Evolutionary conservation across 192 early-diverging fungal species (phyloP), one percentile per base, ranked within the genome.

Genomic region (Backusella morwellensis): DNA sequence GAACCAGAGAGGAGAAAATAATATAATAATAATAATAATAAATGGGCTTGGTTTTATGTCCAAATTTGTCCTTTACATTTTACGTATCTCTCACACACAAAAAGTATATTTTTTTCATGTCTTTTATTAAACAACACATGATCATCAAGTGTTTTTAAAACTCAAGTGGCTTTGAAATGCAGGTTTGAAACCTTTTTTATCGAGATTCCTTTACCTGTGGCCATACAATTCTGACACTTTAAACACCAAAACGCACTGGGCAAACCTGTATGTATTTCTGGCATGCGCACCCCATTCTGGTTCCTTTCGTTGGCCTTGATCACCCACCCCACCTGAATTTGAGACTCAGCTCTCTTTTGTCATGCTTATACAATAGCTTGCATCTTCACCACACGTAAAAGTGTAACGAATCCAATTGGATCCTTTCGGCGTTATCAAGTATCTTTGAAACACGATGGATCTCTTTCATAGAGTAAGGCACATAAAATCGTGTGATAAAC

Each of bases 401-500:
- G 90, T 71, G 73, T 92, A 91, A 54, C 91, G 90, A 32, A 79
- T 93, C 91, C 29, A 84, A 84, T 66, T 82, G 76, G 21, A 92
- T 87, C 68, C 83, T 72, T 17, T 84, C 84, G 36, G 88, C 84
- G 66, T 89, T 73, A 0, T 87, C 83, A 75, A 91, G 82, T 11
- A 90, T 83, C 3, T 74, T 74, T 34, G 81, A 23, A 69, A 87
- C 81, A 2, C 77, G 35, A 35, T 71, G 69, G 0, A 36, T 38
- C 1, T 29, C n/a, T 1, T 35, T 35, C 35, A 68, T 85, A 71
- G 44, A 82, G 78, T 70, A 94, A 66, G 40, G 91, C 95, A 69
- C 91, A 91, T 15, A 96, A 32, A 83, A 80, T 94, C 89, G 35
- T 91, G 80, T 0, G 89, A 86, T 23, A 95, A 68, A 72, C 94